A percentile compares a stretch with the other conserved stretches of the same genome.
Evolutionary conservation across 306 rosid species (phyloP).

Genomic region (Acacia crassicarpa): DNA sequence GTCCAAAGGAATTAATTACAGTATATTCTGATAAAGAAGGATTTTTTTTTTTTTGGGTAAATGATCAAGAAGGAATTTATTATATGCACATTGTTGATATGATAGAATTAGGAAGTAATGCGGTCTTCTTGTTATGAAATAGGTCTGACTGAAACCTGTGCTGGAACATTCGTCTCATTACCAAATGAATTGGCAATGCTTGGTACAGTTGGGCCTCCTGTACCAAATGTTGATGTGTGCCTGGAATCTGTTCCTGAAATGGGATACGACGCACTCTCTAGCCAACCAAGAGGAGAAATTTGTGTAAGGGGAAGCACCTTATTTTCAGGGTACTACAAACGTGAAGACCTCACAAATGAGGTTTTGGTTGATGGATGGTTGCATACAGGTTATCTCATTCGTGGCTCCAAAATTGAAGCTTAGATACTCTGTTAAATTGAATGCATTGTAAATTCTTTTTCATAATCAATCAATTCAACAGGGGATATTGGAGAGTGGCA

Average conservation of each 20-base stretch:
- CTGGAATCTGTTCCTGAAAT: conserved; percentile 94
- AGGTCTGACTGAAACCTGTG: conserved; percentile 98
- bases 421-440: conserved; percentile 16
- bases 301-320: conserved; percentile 62
- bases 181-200: conserved; percentile 84
- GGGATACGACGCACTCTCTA: conserved; percentile 83
- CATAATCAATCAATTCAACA: conserved; percentile 38
- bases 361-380: conserved; percentile 88
- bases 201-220: conserved; percentile 98
- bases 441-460: conserved; percentile 13
- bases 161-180: conserved; percentile 87
- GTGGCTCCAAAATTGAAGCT: conserved; percentile 5
- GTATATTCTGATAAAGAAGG: not conserved
- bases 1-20: not conserved
- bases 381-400: conserved; percentile 71
- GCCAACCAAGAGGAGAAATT: conserved; percentile 82
- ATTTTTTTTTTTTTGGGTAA: no score
- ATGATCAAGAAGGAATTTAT: not conserved
- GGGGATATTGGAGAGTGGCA: conserved; percentile 99
- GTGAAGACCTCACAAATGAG: conserved; percentile 92
- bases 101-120: not conserved
- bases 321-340: conserved; percentile 90
- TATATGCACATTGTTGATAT: not conserved
- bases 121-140: conserved; percentile 10
- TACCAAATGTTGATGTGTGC: conserved; percentile 87